A percentile compares a stretch with the other conserved stretches of the same genome.
phyloP scores from a whole-genome alignment of 2,329 filamentous ascomycete genomes.

The Tolypocladium guangdongense region DNA sequence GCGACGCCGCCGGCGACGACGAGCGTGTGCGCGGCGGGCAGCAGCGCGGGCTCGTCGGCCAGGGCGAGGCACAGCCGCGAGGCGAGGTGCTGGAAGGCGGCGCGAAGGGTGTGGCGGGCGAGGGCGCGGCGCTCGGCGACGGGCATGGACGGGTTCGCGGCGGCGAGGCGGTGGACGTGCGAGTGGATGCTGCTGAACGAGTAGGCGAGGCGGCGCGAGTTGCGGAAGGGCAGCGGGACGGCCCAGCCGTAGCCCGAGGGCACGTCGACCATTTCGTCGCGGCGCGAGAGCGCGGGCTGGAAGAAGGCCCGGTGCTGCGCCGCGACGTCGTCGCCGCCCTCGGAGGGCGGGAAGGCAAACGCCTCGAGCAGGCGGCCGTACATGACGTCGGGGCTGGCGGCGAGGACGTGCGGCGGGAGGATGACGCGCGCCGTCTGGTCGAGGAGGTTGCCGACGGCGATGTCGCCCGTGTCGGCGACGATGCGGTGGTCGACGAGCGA shows the following conservation, averaged over 20 bases:
- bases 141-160: constrained; percentile 29
- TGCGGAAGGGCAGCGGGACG: constrained; percentile 55
- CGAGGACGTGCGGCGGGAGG: constrained; percentile 50
- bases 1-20: constrained; percentile 89
- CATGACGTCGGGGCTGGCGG: constrained; percentile 51
- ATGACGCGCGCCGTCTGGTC: constrained; percentile 78
- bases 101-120: constrained; percentile 63
- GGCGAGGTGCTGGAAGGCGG: constrained; percentile 79
- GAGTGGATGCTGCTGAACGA: constrained; percentile 63
- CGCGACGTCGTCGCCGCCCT: constrained; percentile 3
- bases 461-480: constrained; percentile 62
- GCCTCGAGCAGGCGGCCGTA: constrained; percentile 71
- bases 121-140: constrained; percentile 55
- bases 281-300: constrained; percentile 42
- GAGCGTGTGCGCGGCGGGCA: constrained; percentile 41
- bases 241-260: constrained; percentile 43
- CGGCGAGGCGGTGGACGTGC: constrained; percentile 33
- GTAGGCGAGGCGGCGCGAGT: constrained; percentile 48
- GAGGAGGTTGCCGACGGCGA: constrained; percentile 80
- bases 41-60: constrained; percentile 17
- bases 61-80: constrained; percentile 64
- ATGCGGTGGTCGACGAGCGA: constrained; percentile 59
- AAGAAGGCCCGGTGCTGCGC: constrained; percentile 38
- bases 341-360: constrained; percentile 57
- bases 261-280: constrained; percentile 42